Conservation (phyloP, 2,329 filamentous ascomycete species). For the Calonectria montana region DNA sequence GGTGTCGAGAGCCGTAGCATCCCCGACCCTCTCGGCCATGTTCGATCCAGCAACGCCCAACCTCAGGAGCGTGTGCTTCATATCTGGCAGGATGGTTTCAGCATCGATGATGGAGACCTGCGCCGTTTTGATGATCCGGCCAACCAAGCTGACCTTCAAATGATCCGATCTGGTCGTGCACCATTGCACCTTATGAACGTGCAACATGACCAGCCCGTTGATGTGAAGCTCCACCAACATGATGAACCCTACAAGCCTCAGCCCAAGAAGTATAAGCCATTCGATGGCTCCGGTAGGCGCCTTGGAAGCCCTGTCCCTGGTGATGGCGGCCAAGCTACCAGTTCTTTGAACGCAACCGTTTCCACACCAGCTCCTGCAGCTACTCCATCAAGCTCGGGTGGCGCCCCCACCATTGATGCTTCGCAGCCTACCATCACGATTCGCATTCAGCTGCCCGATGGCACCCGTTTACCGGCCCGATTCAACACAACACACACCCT, state of each 20-base stretch:
- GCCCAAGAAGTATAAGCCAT: constrained; percentile 82
- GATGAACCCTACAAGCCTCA: constrained; percentile 76
- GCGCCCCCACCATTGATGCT: constrained; percentile 63
- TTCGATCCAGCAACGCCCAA: constrained; percentile 48
- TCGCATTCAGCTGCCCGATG: constrained; percentile 83
- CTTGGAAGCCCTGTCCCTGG: constrained; percentile 83
- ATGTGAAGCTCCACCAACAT: constrained; percentile 83
- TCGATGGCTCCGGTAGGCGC: constrained; percentile 76
- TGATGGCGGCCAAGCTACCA: constrained; percentile 43
- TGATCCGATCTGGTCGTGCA: constrained; percentile 82
- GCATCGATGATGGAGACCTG: constrained; percentile 83
- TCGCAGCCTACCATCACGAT: constrained; percentile 76
- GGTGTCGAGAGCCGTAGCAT: constrained; percentile 77
- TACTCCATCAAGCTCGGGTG: constrained; percentile 47
- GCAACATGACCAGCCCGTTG: constrained; percentile 77
- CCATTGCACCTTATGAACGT: constrained; percentile 85
- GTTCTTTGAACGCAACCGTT: constrained; percentile 26
- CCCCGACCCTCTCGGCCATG: constrained; percentile 64
- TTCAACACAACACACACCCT: constrained; percentile 86
- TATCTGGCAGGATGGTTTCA: constrained; percentile 87
- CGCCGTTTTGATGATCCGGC: constrained; percentile 82
- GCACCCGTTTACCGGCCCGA: constrained; percentile 79
- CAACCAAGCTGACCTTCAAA: constrained; percentile 76
- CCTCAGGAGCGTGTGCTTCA: constrained; percentile 78
- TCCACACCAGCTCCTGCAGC: constrained; percentile 38